These are phyloP conservation scores for Xerocomus tenax DNA, from an alignment of 1,284 basidiomycete species.

Conservation along the genomic window DNA sequence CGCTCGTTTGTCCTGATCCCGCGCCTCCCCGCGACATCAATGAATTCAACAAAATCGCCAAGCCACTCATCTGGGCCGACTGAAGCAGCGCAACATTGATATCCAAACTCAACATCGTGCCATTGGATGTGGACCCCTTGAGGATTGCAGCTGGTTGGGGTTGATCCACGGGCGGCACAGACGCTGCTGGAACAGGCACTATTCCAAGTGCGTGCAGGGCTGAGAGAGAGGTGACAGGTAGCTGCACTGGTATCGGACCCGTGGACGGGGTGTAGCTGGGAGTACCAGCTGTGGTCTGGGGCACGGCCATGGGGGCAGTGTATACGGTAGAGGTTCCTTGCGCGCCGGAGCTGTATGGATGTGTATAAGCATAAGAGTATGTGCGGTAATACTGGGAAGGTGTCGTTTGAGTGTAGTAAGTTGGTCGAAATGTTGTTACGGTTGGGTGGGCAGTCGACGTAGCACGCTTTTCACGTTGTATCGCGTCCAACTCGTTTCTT, in stretches of 20 bases:
- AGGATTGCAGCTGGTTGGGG: slow-evolving; percentile 61
- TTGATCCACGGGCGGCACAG: slow-evolving; percentile 48
- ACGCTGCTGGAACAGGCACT: slow-evolving; percentile 54
- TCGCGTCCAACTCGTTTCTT: slow-evolving; percentile 54
- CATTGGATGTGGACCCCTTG: slow-evolving; percentile 58
- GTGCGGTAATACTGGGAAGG: slow-evolving; percentile 47
- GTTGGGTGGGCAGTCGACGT: slow-evolving; percentile 24
- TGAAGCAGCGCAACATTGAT: slow-evolving; percentile 66
- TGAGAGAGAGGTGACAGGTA: slow-evolving; percentile 61
- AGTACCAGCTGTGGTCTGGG: slow-evolving; percentile 23
- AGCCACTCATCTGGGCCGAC: slow-evolving; percentile 60
- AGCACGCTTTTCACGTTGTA: slow-evolving; percentile 56
- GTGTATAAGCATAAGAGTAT: slow-evolving; percentile 49
- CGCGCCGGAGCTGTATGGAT: slow-evolving; percentile 38
- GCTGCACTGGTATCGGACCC: slow-evolving; percentile 60
- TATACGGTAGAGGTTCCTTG: slow-evolving; percentile 25
- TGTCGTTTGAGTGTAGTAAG: slow-evolving; percentile 32
- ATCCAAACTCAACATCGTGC: slow-evolving; percentile 61
- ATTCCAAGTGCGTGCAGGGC: slow-evolving; percentile 64
- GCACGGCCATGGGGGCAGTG: slow-evolving; percentile 27
- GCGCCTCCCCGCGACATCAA: slow-evolving; percentile 38
- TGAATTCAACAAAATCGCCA: slow-evolving; percentile 62
- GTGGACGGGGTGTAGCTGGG: slow-evolving; percentile 34
- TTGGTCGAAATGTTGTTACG: slow-evolving; percentile 31
- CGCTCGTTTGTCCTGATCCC: slow-evolving; percentile 19